These are phyloP conservation scores for Quercus rubra DNA, from an alignment of 306 rosid species.

Conservation along the genomic window DNA sequence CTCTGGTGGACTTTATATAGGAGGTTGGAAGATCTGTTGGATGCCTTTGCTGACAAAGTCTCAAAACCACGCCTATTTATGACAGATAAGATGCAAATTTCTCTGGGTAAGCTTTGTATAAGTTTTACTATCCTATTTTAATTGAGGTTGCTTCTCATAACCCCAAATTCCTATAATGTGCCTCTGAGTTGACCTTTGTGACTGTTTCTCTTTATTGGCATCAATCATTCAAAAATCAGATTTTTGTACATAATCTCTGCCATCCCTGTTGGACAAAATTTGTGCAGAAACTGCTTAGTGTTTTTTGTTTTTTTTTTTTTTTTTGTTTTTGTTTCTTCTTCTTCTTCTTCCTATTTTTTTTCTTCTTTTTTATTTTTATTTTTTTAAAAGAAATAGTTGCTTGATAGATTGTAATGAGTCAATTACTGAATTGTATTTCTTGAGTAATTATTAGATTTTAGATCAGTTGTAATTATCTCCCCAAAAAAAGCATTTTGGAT, in stretches of 20 bases:
- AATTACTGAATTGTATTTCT: constrained; percentile 8
- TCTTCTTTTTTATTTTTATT: neutral
- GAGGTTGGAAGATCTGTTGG: constrained; percentile 75
- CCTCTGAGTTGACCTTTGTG: neutral
- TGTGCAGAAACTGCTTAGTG: neutral
- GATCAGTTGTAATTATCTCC: neutral
- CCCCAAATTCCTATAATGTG: constrained; percentile 1
- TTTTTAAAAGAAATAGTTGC: neutral
- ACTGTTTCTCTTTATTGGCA: neutral
- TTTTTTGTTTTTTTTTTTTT: neutral
- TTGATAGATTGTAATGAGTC: neutral
- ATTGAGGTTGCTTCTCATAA: neutral
- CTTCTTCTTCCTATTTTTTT: too few species aligned
- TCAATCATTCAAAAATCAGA: neutral
- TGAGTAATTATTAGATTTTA: constrained; percentile 10
- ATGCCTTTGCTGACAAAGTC: constrained; percentile 88
- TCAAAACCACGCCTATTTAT: constrained; percentile 79
- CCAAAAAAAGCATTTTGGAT: neutral
- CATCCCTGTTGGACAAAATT: neutral
- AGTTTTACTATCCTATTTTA: neutral
- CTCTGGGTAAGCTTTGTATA: constrained; percentile 60
- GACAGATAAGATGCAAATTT: constrained; percentile 91
- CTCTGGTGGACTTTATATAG: constrained; percentile 39
- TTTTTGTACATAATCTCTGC: neutral
- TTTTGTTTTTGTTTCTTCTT: too few species aligned